These are phyloP conservation scores for Raddia guianensis DNA, from an alignment of 176 grass and related monocot species.

Conservation along the genomic window DNA sequence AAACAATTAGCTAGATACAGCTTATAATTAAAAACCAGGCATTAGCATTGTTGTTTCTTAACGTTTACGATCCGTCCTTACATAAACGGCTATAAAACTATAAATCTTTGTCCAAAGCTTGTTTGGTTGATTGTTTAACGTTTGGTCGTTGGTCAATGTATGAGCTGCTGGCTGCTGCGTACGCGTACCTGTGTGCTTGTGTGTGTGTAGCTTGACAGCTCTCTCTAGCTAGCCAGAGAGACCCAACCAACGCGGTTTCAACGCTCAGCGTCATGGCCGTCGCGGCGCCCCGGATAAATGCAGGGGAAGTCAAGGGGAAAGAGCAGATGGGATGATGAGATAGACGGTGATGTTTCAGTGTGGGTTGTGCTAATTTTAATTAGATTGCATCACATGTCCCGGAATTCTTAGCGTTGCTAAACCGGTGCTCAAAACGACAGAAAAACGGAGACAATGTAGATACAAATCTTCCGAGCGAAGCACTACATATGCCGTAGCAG, in stretches of 20 bases:
- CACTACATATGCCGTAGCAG: no score
- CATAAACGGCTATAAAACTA: no score
- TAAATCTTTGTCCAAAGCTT: no score
- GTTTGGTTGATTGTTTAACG: no score
- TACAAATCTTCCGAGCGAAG: no score
- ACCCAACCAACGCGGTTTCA: conserved; percentile 4
- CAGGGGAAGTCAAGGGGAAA: neutral
- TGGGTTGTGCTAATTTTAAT: neutral
- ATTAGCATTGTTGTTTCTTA: no score
- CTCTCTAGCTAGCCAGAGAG: conserved; percentile 11
- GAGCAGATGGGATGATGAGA: neutral
- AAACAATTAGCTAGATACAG: no score
- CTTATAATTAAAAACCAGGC: no score
- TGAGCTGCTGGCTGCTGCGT: no score
- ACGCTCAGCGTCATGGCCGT: neutral
- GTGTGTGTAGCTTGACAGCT: conserved; percentile 24
- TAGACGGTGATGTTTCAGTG: neutral
- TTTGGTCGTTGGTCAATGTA: no score
- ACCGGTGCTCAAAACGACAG: neutral
- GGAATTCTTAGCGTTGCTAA: neutral
- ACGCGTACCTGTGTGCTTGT: neutral
- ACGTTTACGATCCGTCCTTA: no score
- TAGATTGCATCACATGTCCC: neutral
- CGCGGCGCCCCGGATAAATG: neutral
- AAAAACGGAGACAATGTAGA: no score